A percentile compares a stretch with the other conserved stretches of the same genome.
These are phyloP conservation scores for Nicotiana otophora DNA, from an alignment of 257 asterid species.

Conservation along the genomic window DNA sequence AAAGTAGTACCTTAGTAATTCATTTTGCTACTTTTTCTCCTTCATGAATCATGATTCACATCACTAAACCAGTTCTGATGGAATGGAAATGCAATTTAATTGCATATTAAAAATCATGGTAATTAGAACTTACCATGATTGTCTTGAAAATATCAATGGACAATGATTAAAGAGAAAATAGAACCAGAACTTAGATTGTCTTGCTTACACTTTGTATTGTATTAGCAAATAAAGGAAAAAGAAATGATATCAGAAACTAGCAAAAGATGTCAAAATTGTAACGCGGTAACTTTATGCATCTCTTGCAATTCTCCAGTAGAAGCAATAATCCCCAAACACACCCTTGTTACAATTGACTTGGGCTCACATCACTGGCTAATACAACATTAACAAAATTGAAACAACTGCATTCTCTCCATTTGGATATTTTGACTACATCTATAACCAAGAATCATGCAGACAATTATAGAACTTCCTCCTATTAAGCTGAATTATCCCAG, in stretches of 20 bases:
- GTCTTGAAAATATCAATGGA: too few relatives aligned
- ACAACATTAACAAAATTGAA: neutral
- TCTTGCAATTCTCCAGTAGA: neutral
- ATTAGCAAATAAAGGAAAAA: neutral
- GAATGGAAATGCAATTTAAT: too few relatives aligned
- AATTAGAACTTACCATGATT: too few relatives aligned
- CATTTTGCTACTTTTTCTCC: too few relatives aligned
- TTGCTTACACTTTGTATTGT: too few relatives aligned
- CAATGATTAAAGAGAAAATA: too few relatives aligned
- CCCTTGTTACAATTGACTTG: neutral
- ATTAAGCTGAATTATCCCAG: neutral
- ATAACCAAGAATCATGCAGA: neutral
- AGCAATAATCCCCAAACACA: neutral
- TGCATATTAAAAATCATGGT: too few relatives aligned
- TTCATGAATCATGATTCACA: too few relatives aligned
- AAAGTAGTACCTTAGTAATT: neutral
- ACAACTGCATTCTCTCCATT: neutral
- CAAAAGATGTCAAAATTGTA: neutral
- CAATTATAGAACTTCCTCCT: neutral
- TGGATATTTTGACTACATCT: neutral
- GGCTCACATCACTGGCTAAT: neutral
- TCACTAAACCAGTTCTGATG: too few relatives aligned
- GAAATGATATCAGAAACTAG: neutral
- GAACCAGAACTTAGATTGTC: too few relatives aligned
- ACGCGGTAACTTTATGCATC: neutral